These are phyloP conservation scores for Phytophthora constricta DNA, from an alignment of 352 stramenopile genomes.

Conservation along the genomic window DNA sequence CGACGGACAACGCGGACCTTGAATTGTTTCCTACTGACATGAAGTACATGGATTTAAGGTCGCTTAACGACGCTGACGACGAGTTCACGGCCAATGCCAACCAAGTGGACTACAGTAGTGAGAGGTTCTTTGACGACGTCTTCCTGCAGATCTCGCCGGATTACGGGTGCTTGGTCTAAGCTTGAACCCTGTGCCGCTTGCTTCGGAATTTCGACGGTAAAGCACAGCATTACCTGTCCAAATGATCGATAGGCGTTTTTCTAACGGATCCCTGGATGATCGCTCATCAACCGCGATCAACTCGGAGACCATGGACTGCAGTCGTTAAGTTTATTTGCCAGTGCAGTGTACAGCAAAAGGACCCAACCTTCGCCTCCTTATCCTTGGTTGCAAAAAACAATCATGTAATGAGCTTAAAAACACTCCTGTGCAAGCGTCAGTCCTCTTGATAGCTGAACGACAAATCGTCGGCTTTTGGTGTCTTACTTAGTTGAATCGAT, in stretches of 20 bases:
- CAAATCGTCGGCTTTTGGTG: too few species aligned
- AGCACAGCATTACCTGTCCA: neutral
- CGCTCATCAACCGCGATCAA: conserved; percentile 31
- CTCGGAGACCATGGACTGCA: conserved; percentile 7
- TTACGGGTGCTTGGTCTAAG: conserved; percentile 73
- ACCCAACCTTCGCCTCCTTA: too few species aligned
- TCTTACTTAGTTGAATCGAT: too few species aligned
- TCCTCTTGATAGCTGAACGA: too few species aligned
- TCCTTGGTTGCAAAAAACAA: too few species aligned
- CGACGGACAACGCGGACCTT: conserved; percentile 31
- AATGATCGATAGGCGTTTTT: neutral
- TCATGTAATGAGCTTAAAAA: too few species aligned
- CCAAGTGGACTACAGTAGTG: conserved; percentile 72
- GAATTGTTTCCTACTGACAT: conserved; percentile 50
- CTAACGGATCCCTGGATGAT: conserved; percentile 18
- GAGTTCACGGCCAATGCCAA: conserved; percentile 52
- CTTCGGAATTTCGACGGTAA: too few species aligned
- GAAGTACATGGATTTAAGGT: conserved; percentile 65
- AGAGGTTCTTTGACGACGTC: conserved; percentile 80
- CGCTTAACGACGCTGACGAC: conserved; percentile 54
- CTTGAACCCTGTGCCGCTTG: too few species aligned
- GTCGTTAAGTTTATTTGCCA: conserved; percentile 5
- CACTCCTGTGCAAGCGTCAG: too few species aligned
- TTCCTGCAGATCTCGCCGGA: conserved; percentile 82
- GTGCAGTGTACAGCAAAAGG: too few species aligned